Conservation (phyloP, 106 monocot species). For the Dioscorea alata region DNA sequence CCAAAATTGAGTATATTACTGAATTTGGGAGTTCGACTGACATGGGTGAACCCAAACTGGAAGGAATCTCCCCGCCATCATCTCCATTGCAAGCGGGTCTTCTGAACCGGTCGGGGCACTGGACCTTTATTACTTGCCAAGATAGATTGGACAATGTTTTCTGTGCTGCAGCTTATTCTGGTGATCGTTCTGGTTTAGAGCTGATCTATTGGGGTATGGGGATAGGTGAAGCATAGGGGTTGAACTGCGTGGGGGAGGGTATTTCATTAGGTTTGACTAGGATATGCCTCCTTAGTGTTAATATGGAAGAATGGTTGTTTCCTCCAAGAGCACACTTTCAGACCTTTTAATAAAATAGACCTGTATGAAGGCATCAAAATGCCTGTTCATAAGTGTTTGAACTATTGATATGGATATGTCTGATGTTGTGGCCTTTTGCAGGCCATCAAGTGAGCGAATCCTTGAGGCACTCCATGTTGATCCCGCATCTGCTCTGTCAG, state of each 20-base stretch:
- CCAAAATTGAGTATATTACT: constrained; percentile 93
- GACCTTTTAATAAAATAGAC: constrained; percentile 7
- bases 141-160: constrained; percentile 78
- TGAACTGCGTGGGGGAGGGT: background rate
- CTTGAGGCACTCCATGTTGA: constrained; percentile 95
- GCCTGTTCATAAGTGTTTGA: constrained; percentile 2
- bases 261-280: background rate
- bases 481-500: constrained; percentile 85
- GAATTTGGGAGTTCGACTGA: constrained; percentile 80
- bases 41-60: constrained; percentile 37
- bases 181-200: constrained; percentile 40
- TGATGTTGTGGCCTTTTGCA: constrained; percentile 40
- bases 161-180: constrained; percentile 71
- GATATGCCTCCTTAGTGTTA: background rate
- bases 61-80: constrained; percentile 82
- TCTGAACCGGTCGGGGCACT: constrained; percentile 93
- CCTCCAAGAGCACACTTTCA: background rate
- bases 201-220: constrained; percentile 16
- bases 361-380: constrained; percentile 6
- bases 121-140: constrained; percentile 83
- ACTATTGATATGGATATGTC: constrained; percentile 8
- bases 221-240: constrained; percentile 24
- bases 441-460: constrained; percentile 60
- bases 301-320: constrained; percentile 1
- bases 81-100: constrained; percentile 66